These are phyloP conservation scores for Canna indica DNA, from an alignment of 176 grass and related monocot genomes.

Conservation along the genomic window DNA sequence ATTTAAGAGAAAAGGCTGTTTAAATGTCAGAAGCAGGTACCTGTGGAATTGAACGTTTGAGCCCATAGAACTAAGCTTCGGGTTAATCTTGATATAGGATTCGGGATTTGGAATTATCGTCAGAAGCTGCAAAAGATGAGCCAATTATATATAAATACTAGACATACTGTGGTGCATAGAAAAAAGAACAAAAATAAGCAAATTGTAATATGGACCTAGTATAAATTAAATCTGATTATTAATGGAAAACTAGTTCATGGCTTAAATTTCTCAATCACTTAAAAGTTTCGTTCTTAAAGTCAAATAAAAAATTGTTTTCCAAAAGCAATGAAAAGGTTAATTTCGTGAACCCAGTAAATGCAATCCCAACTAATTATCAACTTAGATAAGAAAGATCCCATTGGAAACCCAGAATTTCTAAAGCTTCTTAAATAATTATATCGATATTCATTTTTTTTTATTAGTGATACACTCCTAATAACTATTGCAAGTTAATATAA, in stretches of 20 bases:
- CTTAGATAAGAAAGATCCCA: neutral
- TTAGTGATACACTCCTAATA: neutral
- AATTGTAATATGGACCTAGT: neutral
- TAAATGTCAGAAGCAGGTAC: conserved; percentile 32
- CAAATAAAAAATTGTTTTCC: neutral
- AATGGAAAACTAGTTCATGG: neutral
- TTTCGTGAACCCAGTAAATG: neutral
- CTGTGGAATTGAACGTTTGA: conserved; percentile 69
- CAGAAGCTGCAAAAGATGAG: conserved; percentile 55
- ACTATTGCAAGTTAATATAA: neutral
- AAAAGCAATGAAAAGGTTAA: neutral
- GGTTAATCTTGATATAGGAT: conserved; percentile 84
- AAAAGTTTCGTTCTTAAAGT: neutral
- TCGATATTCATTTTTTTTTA: too few species aligned
- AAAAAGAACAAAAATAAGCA: conserved; percentile 9
- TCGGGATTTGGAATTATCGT: conserved; percentile 73
- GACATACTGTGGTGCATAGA: conserved; percentile 1
- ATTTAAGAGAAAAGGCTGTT: conserved; percentile 31
- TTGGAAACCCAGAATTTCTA: too few species aligned
- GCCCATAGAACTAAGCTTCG: conserved; percentile 78
- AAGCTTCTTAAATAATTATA: too few species aligned
- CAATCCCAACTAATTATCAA: neutral
- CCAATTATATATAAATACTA: conserved; percentile 14
- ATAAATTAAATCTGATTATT: neutral
- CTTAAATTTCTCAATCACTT: neutral